phyloP scores from a whole-genome alignment of 768 basidiomycete species.

The Lactarius vividus region DNA sequence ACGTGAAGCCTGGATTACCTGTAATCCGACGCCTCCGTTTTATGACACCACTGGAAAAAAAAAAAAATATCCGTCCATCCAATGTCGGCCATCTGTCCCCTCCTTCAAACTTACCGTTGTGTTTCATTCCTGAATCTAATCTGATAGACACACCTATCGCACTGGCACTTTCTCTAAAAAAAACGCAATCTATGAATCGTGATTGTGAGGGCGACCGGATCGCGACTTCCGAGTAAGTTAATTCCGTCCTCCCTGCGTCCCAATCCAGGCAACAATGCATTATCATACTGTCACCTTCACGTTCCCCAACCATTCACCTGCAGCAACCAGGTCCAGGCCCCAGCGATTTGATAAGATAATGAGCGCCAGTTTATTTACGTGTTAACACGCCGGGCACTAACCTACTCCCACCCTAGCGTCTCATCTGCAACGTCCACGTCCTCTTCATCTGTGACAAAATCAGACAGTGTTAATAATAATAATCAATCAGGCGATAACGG shows the following conservation, averaged over 20 bases:
- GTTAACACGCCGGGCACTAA: slow-evolving; percentile 10
- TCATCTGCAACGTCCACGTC: slow-evolving; percentile 24
- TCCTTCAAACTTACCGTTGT: not conserved
- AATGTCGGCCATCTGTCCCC: not conserved
- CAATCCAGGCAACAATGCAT: slow-evolving; percentile 7
- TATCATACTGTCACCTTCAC: slow-evolving; percentile 16
- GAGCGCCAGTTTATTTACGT: slow-evolving; percentile 25
- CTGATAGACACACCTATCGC: slow-evolving; percentile 14
- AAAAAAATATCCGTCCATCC: not conserved
- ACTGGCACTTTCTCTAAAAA: slow-evolving; percentile 16
- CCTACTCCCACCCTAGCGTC: slow-evolving; percentile 26
- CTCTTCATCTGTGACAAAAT: slow-evolving; percentile 22
- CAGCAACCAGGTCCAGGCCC: slow-evolving; percentile 13
- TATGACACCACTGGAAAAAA: not conserved
- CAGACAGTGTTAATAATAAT: slow-evolving; percentile 4
- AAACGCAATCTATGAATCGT: slow-evolving; percentile 15
- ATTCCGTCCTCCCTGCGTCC: not conserved
- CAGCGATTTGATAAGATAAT: slow-evolving; percentile 26
- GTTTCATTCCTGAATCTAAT: slow-evolving; percentile 2
- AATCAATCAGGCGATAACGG: slow-evolving; percentile 19
- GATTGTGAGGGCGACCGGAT: slow-evolving; percentile 12
- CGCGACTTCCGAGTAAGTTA: slow-evolving; percentile 12
- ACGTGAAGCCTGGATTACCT: slow-evolving; percentile 13
- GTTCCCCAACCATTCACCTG: slow-evolving; percentile 13
- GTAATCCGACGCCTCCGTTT: slow-evolving; percentile 16